Base-by-base conservation (phyloP, 2,329 filamentous ascomycete species). In the Xylaria sp. region DNA sequence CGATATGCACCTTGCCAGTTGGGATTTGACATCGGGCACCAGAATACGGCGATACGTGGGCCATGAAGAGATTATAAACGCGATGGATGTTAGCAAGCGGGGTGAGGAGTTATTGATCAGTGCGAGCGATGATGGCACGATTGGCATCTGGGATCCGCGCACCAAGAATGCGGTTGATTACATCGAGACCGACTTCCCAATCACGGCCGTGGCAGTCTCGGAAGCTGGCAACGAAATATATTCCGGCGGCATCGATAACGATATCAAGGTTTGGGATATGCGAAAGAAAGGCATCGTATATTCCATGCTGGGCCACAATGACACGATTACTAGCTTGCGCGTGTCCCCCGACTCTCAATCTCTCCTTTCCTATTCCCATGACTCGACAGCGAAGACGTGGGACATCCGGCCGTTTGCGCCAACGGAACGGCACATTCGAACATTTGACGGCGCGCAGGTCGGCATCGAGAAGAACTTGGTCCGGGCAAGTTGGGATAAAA, bases 221-320 rank as follows among this genome's bases (percentile, higher is more conserved):
- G 92, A 96, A 73, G 92, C 93, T 1, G 94, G 94, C 16, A 96
- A 96, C 72, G 94, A 97, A 76, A 85, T 99, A 30, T 99, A 94
- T 74, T 89, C 90, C 5, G 93, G 93, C 52, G 90, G 92, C 19
- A 97, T 99, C 67, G 94, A 97, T 76, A 97, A 97, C 71, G 92
- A 95, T 68, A 96, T 99, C 73, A 91, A 92, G 69, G 92, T 96
- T 18, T 99, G 94, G 93, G 94, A 99, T 75, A 77, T 97, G 70
- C 86, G 94, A 66, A 97, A 96, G 79, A 92, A 95, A 75, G 84
- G 88, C 5, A 84, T 95, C 2, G 86, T 91, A 4, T 97, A 97
- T 75, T 88, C 89, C 1, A 87, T 99, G 81, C 76, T 89, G 10
- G 94, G 94, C 0, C 94, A 99, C 73, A 88, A 86, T 56, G 94